Base-by-base conservation (phyloP, 2,329 filamentous ascomycete genomes). In the Sclerotinia borealis region DNA sequence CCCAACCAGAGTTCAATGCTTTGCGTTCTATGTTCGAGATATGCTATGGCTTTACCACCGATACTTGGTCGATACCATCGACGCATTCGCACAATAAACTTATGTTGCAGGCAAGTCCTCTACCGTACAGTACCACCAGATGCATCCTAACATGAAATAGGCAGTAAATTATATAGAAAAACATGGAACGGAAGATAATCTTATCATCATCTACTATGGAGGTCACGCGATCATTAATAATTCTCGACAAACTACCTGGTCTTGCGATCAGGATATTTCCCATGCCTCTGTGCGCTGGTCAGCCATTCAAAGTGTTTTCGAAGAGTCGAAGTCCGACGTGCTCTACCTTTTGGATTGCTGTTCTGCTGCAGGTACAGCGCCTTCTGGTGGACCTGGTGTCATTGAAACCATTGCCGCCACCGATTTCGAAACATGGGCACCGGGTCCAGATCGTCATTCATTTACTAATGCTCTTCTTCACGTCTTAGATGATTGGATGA, bases 191-290 rank as follows among this genome's bases (percentile, higher is more conserved):
- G 59, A 63, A 13, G 65, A 67, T 51, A 68, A 67, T 34, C 51
- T 71, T 19, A 63, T 71, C 29, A 67, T 71, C 22, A 65, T 71
- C 7, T 71, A 70, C 45, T 71, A 71, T 61, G 67, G 62, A 15
- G 67, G 69, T 27, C 69, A 69, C 63, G 68, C 66, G 11, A 62
- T 61, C 5, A 69, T 71, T 31, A 67, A 68, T 29, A 61, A 45
- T 47, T 55, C 64, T 49, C 61, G 69, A 45, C 65, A 68, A 22
- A 60, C 67, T 13, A 70, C 62, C 3, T 71, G 69, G 69, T 64
- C 66, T 62, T 25, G 49, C n/a, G 56, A 45, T 29, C 39, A 55
- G 31, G 59, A 62, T 17, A 43, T 62, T 36, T 58, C 55, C 15
- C 64, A 66, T 45, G 64, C 66, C 11, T 65, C 64, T 17, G 61